Conservation (phyloP, 2,329 filamentous ascomycete species). For the Zymoseptoria ardabiliae region DNA sequence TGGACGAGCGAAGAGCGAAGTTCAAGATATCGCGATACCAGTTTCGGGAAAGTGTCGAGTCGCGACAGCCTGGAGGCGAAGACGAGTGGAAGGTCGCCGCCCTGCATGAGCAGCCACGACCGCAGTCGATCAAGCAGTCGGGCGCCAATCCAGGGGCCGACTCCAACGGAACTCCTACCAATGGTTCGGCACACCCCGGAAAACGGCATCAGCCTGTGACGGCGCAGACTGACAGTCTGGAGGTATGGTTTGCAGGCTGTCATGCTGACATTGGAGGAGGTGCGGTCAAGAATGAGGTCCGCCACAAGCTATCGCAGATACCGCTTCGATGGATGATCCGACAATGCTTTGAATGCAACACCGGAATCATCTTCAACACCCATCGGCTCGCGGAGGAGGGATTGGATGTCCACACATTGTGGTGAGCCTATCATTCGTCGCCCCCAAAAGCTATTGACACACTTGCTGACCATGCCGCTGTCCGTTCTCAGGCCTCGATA, state of each 20-base stretch:
- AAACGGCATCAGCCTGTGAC: constrained; percentile 4
- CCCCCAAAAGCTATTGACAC: no score
- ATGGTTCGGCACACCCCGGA: constrained; percentile 3
- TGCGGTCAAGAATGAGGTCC: constrained; percentile 34
- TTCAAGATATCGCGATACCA: constrained; percentile 38
- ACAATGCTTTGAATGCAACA: constrained; percentile 42
- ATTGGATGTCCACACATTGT: constrained; percentile 37
- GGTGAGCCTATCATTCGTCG: constrained; percentile 3
- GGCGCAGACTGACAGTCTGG: constrained; percentile 26
- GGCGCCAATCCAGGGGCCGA: constrained; percentile 1
- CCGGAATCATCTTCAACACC: constrained; percentile 39
- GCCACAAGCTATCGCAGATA: constrained; percentile 40
- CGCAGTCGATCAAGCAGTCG: background rate
- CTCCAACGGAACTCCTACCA: constrained; percentile 1
- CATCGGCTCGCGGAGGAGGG: constrained; percentile 35
- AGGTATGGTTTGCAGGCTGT: constrained; percentile 40
- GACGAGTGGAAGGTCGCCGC: constrained; percentile 14
- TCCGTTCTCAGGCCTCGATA: constrained; percentile 26
- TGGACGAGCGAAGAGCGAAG: constrained; percentile 39
- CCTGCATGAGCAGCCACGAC: background rate
- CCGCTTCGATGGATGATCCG: constrained; percentile 44
- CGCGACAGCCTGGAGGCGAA: background rate
- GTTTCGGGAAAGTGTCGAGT: constrained; percentile 9
- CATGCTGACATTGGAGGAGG: constrained; percentile 42
- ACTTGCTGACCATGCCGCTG: no score